A percentile compares a stretch with the other conserved stretches of the same genome.
Evolutionary conservation across 148 eudicot species (phyloP).

Genomic region (Euryodendron excelsum): DNA sequence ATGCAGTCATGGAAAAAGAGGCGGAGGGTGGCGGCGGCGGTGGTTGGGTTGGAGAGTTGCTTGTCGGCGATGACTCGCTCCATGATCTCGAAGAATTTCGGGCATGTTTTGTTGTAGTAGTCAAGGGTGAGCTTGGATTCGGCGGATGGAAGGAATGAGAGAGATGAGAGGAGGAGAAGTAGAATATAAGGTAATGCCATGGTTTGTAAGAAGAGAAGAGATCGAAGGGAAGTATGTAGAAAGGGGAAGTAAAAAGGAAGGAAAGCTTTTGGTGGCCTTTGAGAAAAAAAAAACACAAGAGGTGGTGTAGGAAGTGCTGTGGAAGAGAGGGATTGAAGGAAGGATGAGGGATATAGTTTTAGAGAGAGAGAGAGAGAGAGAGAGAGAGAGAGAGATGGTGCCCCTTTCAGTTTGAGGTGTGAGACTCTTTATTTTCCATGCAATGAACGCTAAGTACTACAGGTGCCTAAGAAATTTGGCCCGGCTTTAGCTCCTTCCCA

Average conservation of each 20-base stretch:
- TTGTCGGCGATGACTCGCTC: constrained; percentile 30
- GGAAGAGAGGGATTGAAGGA: constrained; percentile 38
- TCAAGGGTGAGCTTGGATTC: constrained; percentile 25
- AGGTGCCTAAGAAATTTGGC: background rate
- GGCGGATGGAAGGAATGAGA: background rate
- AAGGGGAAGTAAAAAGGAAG: no score
- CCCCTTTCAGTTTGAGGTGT: background rate
- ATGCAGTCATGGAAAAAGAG: constrained; percentile 64
- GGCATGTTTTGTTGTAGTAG: constrained; percentile 55
- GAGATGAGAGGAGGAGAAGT: background rate
- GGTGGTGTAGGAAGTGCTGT: background rate
- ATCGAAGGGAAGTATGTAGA: no score
- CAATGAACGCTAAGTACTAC: background rate
- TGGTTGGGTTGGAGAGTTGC: constrained; percentile 42
- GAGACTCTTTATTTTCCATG: background rate
- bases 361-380: background rate
- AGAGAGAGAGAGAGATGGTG: background rate
- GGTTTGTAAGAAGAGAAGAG: background rate
- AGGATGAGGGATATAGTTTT: constrained; percentile 12
- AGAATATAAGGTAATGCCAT: constrained; percentile 11
- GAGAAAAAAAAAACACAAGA: background rate
- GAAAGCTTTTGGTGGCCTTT: background rate
- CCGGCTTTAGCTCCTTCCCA: constrained; percentile 1
- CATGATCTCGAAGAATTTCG: constrained; percentile 32
- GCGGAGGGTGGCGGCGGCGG: constrained; percentile 48